Conservation (phyloP, 140 eudicot species). For the Senecio squalidus region DNA sequence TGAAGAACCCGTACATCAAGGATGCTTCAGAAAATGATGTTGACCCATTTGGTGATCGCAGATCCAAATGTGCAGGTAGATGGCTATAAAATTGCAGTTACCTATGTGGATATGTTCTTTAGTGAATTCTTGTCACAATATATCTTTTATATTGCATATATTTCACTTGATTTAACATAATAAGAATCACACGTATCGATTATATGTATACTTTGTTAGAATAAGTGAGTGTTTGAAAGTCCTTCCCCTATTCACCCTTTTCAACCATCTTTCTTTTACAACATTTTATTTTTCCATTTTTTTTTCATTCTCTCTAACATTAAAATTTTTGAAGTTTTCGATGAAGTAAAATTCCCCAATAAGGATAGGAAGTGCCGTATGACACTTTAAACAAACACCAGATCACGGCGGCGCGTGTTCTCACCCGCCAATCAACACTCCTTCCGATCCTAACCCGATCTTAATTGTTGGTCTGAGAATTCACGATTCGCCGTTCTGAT, state of each 20-base stretch:
- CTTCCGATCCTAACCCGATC: slow-evolving; percentile 20
- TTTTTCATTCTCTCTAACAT: too few species aligned
- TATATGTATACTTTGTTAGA: neutral
- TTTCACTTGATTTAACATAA: neutral
- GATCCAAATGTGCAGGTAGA: slow-evolving; percentile 85
- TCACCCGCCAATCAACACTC: slow-evolving; percentile 36
- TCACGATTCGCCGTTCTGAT: slow-evolving; percentile 9
- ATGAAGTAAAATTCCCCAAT: slow-evolving; percentile 24
- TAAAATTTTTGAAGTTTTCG: slow-evolving; percentile 8
- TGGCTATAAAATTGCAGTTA: too few species aligned
- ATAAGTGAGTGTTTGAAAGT: neutral
- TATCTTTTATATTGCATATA: neutral
- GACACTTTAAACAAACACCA: slow-evolving; percentile 49
- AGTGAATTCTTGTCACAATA: neutral
- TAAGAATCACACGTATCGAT: neutral
- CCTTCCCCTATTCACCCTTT: neutral
- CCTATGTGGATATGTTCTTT: too few species aligned
- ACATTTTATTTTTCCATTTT: too few species aligned
- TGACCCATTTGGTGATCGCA: slow-evolving; percentile 72
- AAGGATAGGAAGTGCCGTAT: slow-evolving; percentile 55
- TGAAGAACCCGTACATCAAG: too few species aligned
- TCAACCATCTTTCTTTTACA: too few species aligned
- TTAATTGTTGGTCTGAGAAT: slow-evolving; percentile 30
- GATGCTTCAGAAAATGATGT: slow-evolving; percentile 40
- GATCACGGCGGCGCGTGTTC: slow-evolving; percentile 19